These are phyloP conservation scores for Neonectria coccinea DNA, from an alignment of 2,329 filamentous ascomycete species.

Conservation along the genomic window DNA sequence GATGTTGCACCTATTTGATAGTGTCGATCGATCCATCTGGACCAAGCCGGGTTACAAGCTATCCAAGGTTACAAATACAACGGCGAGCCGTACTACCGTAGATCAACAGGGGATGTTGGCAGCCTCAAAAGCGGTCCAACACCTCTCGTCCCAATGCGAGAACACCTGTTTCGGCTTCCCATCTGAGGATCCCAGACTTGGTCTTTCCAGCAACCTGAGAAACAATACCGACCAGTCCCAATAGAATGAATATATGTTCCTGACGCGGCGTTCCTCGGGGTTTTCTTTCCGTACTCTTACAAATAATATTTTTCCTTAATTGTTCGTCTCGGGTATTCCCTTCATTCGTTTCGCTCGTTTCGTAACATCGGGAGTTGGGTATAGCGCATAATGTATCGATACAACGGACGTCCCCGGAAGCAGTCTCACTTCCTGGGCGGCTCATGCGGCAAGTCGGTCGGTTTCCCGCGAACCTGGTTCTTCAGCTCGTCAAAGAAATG, in stretches of 20 bases:
- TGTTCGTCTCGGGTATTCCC: neutral
- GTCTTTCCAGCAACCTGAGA: neutral
- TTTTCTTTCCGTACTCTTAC: neutral
- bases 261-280: neutral
- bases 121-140: neutral
- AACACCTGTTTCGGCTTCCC: neutral
- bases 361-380: constrained; percentile 24
- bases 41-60: neutral
- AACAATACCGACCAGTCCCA: neutral
- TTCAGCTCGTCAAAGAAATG: constrained; percentile 64
- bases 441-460: constrained; percentile 52
- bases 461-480: constrained; percentile 61
- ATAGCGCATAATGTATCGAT: constrained; percentile 26
- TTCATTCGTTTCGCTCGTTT: constrained; percentile 2
- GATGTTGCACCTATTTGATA: no score
- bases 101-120: neutral
- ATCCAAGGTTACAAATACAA: neutral
- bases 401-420: neutral
- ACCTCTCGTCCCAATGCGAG: neutral
- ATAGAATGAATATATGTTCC: no score
- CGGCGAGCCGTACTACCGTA: neutral
- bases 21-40: neutral
- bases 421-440: constrained; percentile 42
- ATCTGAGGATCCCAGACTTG: neutral
- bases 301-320: neutral